These are phyloP conservation scores for Ogataea neopini DNA, from an alignment of 805 yeast genomes.

Conservation along the genomic window DNA sequence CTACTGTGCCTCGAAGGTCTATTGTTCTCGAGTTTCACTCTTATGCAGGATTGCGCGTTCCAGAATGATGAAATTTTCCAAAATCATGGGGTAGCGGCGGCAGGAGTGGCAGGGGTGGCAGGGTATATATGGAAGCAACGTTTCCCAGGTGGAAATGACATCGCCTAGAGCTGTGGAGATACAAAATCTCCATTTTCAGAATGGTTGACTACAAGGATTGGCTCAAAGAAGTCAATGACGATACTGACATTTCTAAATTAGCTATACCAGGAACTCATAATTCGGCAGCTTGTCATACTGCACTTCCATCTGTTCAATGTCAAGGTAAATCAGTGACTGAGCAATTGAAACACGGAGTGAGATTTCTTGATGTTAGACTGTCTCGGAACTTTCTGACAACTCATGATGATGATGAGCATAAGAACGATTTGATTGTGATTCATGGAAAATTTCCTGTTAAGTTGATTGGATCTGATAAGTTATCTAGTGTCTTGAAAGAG, in stretches of 20 bases:
- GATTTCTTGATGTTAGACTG: constrained; percentile 69
- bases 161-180: too few relatives aligned
- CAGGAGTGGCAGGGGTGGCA: too few relatives aligned
- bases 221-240: constrained; percentile 55
- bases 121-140: too few relatives aligned
- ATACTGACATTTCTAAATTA: constrained; percentile 50
- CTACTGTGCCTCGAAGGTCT: background rate
- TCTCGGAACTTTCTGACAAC: constrained; percentile 57
- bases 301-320: constrained; percentile 76
- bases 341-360: constrained; percentile 72
- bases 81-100: too few relatives aligned
- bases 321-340: constrained; percentile 60
- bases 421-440: constrained; percentile 60
- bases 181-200: too few relatives aligned
- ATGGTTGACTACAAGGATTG: constrained; percentile 39
- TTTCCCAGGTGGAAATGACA: too few relatives aligned
- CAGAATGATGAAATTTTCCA: constrained; percentile 4
- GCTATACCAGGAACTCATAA: constrained; percentile 87
- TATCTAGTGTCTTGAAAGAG: constrained; percentile 54
- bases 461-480: constrained; percentile 54
- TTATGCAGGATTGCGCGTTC: background rate
- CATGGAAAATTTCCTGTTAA: constrained; percentile 79
- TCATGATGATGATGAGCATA: constrained; percentile 36
- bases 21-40: background rate
- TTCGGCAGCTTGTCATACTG: constrained; percentile 68